A percentile compares a stretch with the other conserved stretches of the same genome.
Conservation (phyloP, 108 stramenopile species). For the Nitzschia putrida region DNA sequence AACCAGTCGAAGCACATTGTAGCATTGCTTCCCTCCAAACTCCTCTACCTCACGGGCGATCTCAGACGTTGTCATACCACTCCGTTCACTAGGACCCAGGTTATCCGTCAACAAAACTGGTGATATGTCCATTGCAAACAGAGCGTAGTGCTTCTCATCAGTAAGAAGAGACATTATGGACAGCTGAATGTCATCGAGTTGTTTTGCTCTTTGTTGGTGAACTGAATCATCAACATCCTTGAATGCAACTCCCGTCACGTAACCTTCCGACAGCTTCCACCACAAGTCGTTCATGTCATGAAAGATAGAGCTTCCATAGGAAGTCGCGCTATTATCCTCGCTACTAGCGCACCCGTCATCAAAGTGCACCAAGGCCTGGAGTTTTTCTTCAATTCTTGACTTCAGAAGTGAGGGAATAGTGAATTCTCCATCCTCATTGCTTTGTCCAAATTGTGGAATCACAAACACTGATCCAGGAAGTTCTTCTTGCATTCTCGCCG, state of each 20-base stretch:
- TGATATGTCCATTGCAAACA: slow-evolving; percentile 57
- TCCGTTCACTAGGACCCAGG: slow-evolving; percentile 44
- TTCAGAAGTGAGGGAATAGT: slow-evolving; percentile 20
- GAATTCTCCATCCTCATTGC: slow-evolving; percentile 43
- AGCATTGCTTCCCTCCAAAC: slow-evolving; percentile 68
- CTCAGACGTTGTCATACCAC: slow-evolving; percentile 60
- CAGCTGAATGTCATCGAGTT: slow-evolving; percentile 39
- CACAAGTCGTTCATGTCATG: slow-evolving; percentile 52
- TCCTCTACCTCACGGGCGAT: slow-evolving; percentile 73
- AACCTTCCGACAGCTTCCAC: slow-evolving; percentile 52
- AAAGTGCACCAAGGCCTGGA: slow-evolving; percentile 19
- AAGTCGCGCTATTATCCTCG: slow-evolving; percentile 8
- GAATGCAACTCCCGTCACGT: slow-evolving; percentile 3
- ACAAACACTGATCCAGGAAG: slow-evolving; percentile 61
- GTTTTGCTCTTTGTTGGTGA: slow-evolving; percentile 12
- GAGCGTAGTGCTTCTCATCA: slow-evolving; percentile 33
- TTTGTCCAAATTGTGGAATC: slow-evolving; percentile 74
- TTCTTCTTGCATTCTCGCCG: slow-evolving; percentile 44
- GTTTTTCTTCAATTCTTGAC: slow-evolving; percentile 8
- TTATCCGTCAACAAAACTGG: slow-evolving; percentile 77
- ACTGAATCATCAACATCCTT: slow-evolving; percentile 21
- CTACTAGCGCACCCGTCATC: slow-evolving; percentile 26
- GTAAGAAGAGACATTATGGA: slow-evolving; percentile 29
- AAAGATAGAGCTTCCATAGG: slow-evolving; percentile 32
- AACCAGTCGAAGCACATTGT: slow-evolving; percentile 66